Conservation (phyloP, 352 stramenopile species). For the Phytopythium boreale region DNA sequence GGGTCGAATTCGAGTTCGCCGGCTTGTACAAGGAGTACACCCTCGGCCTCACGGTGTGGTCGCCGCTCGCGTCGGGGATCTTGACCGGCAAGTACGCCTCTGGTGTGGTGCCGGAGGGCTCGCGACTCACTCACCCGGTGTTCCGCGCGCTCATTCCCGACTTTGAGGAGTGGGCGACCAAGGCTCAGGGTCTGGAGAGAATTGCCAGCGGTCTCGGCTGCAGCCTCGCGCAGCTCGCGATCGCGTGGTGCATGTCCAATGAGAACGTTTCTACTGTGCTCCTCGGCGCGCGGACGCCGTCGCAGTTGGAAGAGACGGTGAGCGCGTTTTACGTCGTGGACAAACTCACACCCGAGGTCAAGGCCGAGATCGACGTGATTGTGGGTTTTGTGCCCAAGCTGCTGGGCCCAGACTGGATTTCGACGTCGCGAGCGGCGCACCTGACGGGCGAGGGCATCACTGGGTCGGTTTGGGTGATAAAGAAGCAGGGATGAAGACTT, state of each 20-base stretch:
- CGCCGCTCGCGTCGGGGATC: slow-evolving; percentile 32
- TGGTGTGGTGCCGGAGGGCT: neutral
- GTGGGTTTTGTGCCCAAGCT: neutral
- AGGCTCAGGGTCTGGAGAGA: neutral
- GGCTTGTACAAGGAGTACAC: slow-evolving; percentile 45
- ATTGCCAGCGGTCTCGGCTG: neutral
- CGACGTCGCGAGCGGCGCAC: neutral
- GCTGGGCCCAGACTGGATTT: neutral
- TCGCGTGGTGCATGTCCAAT: neutral
- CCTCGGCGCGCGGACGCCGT: neutral
- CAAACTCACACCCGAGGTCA: neutral
- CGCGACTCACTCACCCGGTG: neutral
- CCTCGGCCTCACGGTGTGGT: slow-evolving; percentile 41
- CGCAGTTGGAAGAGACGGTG: neutral
- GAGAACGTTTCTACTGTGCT: neutral
- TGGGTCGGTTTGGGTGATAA: neutral
- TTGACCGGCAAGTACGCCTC: slow-evolving; percentile 39
- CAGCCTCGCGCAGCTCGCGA: neutral
- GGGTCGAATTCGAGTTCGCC: slow-evolving; percentile 41
- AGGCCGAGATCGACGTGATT: neutral
- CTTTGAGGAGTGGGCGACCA: neutral
- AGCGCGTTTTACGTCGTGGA: neutral
- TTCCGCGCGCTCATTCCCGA: neutral
- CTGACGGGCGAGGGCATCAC: neutral
- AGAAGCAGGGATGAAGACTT: neutral